phyloP scores from a whole-genome alignment of 345 rosid species.

The Clarkia xantiana region DNA sequence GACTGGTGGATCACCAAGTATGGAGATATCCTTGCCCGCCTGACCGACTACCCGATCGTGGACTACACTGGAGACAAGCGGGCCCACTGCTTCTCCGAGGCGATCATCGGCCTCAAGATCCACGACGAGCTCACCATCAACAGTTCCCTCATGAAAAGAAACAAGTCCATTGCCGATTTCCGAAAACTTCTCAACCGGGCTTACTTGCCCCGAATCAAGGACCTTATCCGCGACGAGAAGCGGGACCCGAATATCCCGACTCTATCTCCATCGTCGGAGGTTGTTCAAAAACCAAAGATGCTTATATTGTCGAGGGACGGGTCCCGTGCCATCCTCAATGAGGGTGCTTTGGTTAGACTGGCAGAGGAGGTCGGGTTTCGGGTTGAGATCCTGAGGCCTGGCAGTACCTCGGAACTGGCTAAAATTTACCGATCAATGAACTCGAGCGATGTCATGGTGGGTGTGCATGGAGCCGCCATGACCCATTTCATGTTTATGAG shows the following conservation, averaged over 20 bases:
- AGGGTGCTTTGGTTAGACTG: conserved; percentile 35
- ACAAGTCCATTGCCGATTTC: conserved; percentile 43
- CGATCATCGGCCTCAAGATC: conserved; percentile 57
- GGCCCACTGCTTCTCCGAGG: conserved; percentile 73
- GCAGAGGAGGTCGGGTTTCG: conserved; percentile 47
- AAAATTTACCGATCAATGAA: conserved; percentile 42
- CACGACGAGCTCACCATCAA: conserved; percentile 61
- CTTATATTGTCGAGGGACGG: conserved; percentile 53
- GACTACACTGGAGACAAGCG: conserved; percentile 51
- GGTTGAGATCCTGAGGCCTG: conserved; percentile 47
- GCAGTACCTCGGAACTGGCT: conserved; percentile 44
- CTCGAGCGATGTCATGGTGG: conserved; percentile 65
- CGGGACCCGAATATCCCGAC: conserved; percentile 13
- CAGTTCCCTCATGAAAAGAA: conserved; percentile 24
- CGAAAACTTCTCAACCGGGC: conserved; percentile 42
- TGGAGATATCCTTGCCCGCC: conserved; percentile 39
- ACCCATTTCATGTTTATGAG: conserved; percentile 69
- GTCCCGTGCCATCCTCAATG: conserved; percentile 53
- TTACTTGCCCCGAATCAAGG: conserved; percentile 35
- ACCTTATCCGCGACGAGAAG: conserved; percentile 36
- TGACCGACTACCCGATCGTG: conserved; percentile 38
- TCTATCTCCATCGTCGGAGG: conserved; percentile 11
- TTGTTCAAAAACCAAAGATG: conserved; percentile 46
- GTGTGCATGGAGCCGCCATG: conserved; percentile 94
- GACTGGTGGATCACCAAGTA: conserved; percentile 78